These are phyloP conservation scores for Elongisporangium anandrum DNA, from an alignment of 352 stramenopile species.

Conservation along the genomic window DNA sequence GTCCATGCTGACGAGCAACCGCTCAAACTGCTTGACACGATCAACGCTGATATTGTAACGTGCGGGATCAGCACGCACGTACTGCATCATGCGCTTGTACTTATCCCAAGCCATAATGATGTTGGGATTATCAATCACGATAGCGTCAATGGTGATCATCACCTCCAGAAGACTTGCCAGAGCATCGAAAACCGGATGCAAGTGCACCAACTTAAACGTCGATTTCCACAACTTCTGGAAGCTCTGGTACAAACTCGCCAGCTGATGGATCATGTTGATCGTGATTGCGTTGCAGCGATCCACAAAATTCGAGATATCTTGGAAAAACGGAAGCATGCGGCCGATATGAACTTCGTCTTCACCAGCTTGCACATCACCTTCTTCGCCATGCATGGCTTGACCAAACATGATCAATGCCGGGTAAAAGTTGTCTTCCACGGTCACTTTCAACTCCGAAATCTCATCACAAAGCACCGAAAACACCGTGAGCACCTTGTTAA, in stretches of 20 bases:
- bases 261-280: constrained; percentile 90
- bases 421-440: constrained; percentile 88
- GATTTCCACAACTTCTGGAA: constrained; percentile 88
- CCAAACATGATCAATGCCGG: constrained; percentile 89
- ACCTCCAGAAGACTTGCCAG: constrained; percentile 76
- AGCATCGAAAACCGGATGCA: constrained; percentile 77
- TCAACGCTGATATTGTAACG: constrained; percentile 82
- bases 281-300: constrained; percentile 85
- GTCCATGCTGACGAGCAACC: constrained; percentile 82
- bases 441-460: constrained; percentile 87
- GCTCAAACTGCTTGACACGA: constrained; percentile 83
- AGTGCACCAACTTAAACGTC: constrained; percentile 84
- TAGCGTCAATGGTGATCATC: constrained; percentile 88
- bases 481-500: constrained; percentile 88
- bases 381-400: constrained; percentile 62
- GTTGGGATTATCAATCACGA: constrained; percentile 85
- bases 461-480: constrained; percentile 89
- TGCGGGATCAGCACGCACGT: constrained; percentile 74
- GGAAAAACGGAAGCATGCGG: constrained; percentile 85
- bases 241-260: constrained; percentile 83
- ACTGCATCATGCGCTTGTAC: constrained; percentile 92
- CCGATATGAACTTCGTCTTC: constrained; percentile 84
- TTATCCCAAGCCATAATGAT: constrained; percentile 86
- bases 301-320: constrained; percentile 90
- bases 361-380: constrained; percentile 61